Conservation (phyloP, 164 flowering plant species). For the Magnolia officinalis region DNA sequence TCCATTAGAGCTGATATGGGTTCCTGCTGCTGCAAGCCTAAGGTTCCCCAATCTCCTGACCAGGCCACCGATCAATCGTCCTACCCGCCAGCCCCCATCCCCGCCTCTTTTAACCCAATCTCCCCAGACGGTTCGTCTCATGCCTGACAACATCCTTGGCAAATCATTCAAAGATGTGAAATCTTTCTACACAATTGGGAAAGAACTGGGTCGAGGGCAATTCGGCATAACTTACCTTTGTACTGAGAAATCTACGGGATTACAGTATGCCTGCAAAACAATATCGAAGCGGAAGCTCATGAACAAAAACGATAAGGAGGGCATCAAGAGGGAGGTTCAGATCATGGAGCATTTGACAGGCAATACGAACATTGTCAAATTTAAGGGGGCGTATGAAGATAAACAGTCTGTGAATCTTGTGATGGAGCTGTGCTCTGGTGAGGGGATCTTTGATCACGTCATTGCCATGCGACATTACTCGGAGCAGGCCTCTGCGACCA, state of each 20-base stretch:
- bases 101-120: background rate
- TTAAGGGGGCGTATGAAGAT: slow-evolving; percentile 90
- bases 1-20: background rate
- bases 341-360: slow-evolving; percentile 90
- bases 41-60: background rate
- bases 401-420: slow-evolving; percentile 66
- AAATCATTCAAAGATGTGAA: slow-evolving; percentile 3
- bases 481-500: slow-evolving; percentile 71
- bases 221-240: slow-evolving; percentile 85
- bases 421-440: slow-evolving; percentile 93
- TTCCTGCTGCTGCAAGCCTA: background rate
- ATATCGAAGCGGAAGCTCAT: slow-evolving; percentile 79
- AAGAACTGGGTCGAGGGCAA: slow-evolving; percentile 87
- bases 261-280: slow-evolving; percentile 71
- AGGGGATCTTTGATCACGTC: slow-evolving; percentile 82
- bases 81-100: background rate
- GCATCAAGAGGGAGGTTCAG: slow-evolving; percentile 79
- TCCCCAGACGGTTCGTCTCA: background rate
- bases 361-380: slow-evolving; percentile 76
- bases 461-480: slow-evolving; percentile 81
- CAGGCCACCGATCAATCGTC: background rate
- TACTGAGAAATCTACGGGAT: slow-evolving; percentile 55
- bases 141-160: background rate
- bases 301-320: slow-evolving; percentile 65
- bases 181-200: slow-evolving; percentile 45